Evolutionary conservation across 768 basidiomycete species (phyloP), one percentile per base, ranked within the genome.

Genomic region (Gelatoporia subvermispora): DNA sequence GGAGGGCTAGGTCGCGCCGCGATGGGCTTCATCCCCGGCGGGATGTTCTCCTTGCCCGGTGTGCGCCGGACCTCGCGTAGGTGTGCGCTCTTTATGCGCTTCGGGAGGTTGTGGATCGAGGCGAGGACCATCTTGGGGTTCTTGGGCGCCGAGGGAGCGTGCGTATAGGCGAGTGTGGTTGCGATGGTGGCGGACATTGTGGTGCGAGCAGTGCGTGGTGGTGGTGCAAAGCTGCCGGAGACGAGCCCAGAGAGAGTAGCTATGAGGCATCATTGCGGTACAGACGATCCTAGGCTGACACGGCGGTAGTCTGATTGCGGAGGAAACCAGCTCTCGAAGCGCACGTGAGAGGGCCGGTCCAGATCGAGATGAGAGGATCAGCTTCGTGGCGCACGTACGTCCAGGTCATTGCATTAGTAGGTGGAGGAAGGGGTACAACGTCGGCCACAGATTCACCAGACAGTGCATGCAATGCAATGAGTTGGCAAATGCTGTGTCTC

Each of bases 91-190:
- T 54, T 51, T 43, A 55, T 47, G 10, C 49, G 48, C 39, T 47
- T 49, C 43, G 53, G 57, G 43, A 58, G 25, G 49, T 58, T 58
- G 53, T 58, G 53, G 46, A 58, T 58, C 8, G 56, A 47, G 24
- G 53, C 43, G 51, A 58, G 57, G 40, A 58, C 56, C 16, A 40
- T 48, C 45, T 49, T 45, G 41, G 56, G 31, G 13, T 49, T 48
- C 17, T 37, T 48, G 17, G 46, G 39, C 20, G 43, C 18, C 15
- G 31, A 7, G 25, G 16, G 39, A 20, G 11, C 21, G 39, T 15
- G 37, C 23, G 48, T 41, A 35, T 13, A n/a, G n/a, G n/a, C n/a
- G n/a, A n/a, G 43, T 36, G 47, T 43, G 31, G 43, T 42, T 22
- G 25, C 35, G 45, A n/a, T 38, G 37, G 3, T 18, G 28, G 20